Conservation (phyloP, 176 grass and related monocot species). For the Musa itinerans region DNA sequence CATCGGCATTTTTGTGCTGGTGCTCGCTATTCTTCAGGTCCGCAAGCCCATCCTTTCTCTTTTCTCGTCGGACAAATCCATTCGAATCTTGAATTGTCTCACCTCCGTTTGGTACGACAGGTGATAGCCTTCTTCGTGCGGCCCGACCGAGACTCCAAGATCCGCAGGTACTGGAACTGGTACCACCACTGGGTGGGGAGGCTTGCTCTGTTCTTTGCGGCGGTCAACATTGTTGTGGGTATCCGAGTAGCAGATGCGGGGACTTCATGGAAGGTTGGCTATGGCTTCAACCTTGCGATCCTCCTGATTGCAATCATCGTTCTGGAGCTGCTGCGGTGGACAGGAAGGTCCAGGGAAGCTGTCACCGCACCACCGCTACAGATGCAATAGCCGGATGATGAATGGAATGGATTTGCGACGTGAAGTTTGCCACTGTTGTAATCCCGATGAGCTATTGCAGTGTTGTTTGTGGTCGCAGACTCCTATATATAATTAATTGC, state of each 20-base stretch:
- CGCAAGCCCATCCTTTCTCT: not conserved
- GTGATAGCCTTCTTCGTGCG: constrained; percentile 56
- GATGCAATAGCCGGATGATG: not conserved
- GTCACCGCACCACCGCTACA: constrained; percentile 35
- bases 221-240: constrained; percentile 73
- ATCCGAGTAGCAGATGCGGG: constrained; percentile 51
- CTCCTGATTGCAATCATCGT: constrained; percentile 37
- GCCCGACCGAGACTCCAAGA: constrained; percentile 60
- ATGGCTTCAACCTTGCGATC: constrained; percentile 62
- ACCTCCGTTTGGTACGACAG: constrained; percentile 32
- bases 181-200: constrained; percentile 79
- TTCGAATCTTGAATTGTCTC: constrained; percentile 5
- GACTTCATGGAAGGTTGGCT: constrained; percentile 64
- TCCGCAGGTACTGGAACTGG: constrained; percentile 91
- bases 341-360: constrained; percentile 48
- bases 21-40: constrained; percentile 78
- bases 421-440: no score
- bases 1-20: constrained; percentile 79
- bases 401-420: no score
- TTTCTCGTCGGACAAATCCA: not conserved
- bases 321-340: constrained; percentile 80
- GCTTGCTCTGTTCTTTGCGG: constrained; percentile 66
- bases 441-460: no score
- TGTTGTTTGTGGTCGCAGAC: no score
- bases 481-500: no score